A percentile compares a stretch with the other conserved stretches of the same genome.
Conservation (phyloP, 179 eudicot genomes). For the Amaranthus tricolor region DNA sequence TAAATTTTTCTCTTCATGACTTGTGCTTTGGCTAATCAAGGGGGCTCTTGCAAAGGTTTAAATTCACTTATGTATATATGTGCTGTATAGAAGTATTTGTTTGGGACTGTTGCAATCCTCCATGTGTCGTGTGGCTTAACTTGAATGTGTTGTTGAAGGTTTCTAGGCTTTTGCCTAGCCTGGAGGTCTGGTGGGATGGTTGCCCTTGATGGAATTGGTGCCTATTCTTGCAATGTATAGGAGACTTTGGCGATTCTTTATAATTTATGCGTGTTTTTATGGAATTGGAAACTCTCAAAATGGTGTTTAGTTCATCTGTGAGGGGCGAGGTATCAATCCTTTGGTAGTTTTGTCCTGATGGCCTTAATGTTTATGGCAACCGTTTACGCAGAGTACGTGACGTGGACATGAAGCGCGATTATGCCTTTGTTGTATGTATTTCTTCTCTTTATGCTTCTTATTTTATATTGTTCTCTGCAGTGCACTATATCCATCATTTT, state of each 20-base stretch:
- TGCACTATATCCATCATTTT: background rate
- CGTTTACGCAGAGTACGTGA: slow-evolving; percentile 99
- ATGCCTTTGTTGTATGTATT: slow-evolving; percentile 88
- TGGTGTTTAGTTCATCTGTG: slow-evolving; percentile 93
- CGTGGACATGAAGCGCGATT: slow-evolving; percentile 99
- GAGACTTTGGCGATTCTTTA: slow-evolving; percentile 94
- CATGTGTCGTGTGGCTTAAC: slow-evolving; percentile 62
- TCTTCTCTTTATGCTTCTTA: background rate
- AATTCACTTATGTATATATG: slow-evolving; percentile 16
- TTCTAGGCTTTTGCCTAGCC: slow-evolving; percentile 91
- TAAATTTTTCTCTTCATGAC: background rate
- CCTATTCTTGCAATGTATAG: slow-evolving; percentile 81
- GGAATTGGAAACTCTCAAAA: slow-evolving; percentile 82
- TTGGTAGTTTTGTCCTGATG: slow-evolving; percentile 81
- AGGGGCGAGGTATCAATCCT: slow-evolving; percentile 76
- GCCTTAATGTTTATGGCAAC: slow-evolving; percentile 98
- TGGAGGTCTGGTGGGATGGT: slow-evolving; percentile 94
- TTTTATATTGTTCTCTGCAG: background rate
- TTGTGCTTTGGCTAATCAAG: slow-evolving; percentile 10
- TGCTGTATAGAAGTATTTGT: slow-evolving; percentile 40
- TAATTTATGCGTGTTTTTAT: slow-evolving; percentile 81
- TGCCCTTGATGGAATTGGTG: slow-evolving; percentile 92
- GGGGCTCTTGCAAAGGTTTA: slow-evolving; percentile 20
- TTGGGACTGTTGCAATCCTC: slow-evolving; percentile 39
- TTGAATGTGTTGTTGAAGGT: slow-evolving; percentile 97